These are phyloP conservation scores for Phytophthora sansomeana DNA, from an alignment of 352 stramenopile species.

Conservation along the genomic window DNA sequence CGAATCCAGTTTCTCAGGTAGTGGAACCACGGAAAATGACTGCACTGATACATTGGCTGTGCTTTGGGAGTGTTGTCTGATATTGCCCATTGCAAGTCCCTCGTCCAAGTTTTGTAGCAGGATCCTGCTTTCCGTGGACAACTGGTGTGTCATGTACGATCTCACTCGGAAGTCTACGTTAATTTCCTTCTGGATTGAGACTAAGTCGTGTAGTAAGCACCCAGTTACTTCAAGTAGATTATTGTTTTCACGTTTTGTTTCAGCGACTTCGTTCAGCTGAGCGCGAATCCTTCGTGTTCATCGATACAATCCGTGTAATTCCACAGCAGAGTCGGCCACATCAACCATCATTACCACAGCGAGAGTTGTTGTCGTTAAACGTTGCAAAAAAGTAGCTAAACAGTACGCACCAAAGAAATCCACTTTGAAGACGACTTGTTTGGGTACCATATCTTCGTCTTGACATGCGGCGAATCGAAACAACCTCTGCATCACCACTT, in stretches of 20 bases:
- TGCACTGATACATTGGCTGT: no score
- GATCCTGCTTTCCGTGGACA: not conserved
- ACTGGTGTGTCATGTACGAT: not conserved
- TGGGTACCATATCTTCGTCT: constrained; percentile 20
- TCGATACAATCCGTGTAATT: constrained; percentile 9
- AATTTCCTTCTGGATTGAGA: not conserved
- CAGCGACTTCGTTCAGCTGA: not conserved
- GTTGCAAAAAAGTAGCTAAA: constrained; percentile 6
- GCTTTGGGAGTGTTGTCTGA: no score
- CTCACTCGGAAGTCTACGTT: not conserved
- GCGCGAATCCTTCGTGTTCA: constrained; percentile 2
- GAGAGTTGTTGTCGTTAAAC: not conserved
- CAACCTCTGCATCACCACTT: constrained; percentile 2
- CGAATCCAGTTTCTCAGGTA: no score
- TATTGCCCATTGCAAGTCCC: no score
- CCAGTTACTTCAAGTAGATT: not conserved
- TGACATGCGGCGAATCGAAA: constrained; percentile 5
- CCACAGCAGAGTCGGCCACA: constrained; percentile 6
- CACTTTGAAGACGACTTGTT: constrained; percentile 16
- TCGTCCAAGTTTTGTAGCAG: not conserved
- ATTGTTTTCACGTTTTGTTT: not conserved
- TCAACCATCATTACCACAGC: constrained; percentile 10
- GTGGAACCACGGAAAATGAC: no score
- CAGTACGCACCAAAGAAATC: constrained; percentile 25
- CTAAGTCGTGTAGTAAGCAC: not conserved